Base-by-base conservation (phyloP, 306 rosid genomes). In the Chamaecrista fasciculata region DNA sequence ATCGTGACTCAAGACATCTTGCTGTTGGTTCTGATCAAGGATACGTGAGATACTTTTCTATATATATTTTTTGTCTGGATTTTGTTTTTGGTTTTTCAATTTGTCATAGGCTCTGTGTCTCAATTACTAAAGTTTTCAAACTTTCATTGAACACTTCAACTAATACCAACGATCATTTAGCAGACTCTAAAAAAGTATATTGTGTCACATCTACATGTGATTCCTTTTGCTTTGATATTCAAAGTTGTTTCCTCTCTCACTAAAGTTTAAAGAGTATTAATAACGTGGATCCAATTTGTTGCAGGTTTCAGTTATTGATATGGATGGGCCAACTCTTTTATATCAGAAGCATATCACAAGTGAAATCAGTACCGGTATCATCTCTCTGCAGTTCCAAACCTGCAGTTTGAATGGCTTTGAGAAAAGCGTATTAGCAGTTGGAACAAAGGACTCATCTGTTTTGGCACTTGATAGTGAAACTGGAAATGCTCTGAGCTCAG, bases 11-110 rank as follows among this genome's bases (percentile, higher is more conserved):
- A 66, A 78, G 58, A 67, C 86, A 76, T 80, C 94, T 93, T 72
- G 98, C 87, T 14, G 89, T 93, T 78, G 98, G 98, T 25, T 85
- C 96, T 85, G 96, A 88, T 62, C 80, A 85, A 90, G 98, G 97
- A 85, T 53, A 78, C 74, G 98, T 93, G 74, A 86, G 96, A 71
- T 65, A 36, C 44, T 44, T 76, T 68, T 66, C 69, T 23, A 21
- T 20, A n/a, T n/a, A n/a, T n/a, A n/a, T n/a, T n/a, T n/a, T n/a
- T n/a, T n/a, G n/a, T n/a, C n/a, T n/a, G n/a, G n/a, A 18, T 51
- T 16, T 70, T 47, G 53, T 23, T 15, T 11, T 21, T 23, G 26
- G 28, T 60, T 4, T 50, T 62, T 12, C 6, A 44, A 63, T 24
- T 29, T 47, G 31, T 21, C 23, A 43, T 47, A n/a, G 24, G 24